Percentiles rank a stretch among this genome's conserved stretches.
Evolutionary conservation across 352 stramenopile species (phyloP).

Genomic region (Pythium rishiriense): DNA sequence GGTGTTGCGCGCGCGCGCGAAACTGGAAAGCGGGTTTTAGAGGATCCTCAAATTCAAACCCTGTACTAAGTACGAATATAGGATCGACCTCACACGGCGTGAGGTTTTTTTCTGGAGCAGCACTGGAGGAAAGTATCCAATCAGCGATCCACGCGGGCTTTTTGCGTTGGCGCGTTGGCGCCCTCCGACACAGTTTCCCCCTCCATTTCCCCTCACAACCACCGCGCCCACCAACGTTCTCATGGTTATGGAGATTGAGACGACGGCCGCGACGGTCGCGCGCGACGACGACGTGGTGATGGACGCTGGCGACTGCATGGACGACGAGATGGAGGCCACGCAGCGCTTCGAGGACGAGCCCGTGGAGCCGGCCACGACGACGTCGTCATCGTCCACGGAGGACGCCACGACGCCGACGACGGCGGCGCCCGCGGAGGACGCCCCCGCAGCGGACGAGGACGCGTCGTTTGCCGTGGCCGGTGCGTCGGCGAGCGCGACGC

Average conservation of each 20-base stretch:
- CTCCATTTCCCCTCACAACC: neutral
- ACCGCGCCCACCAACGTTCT: neutral
- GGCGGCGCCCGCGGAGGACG: neutral
- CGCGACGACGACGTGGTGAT: conserved; percentile 21
- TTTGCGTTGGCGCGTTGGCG: neutral
- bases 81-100: neutral
- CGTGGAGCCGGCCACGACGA: neutral
- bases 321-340: conserved; percentile 37
- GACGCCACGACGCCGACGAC: neutral
- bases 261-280: neutral
- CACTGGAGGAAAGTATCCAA: conserved; percentile 12
- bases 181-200: neutral
- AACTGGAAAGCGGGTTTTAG: conserved; percentile 9
- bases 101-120: conserved; percentile 14
- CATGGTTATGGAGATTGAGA: conserved; percentile 14
- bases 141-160: conserved; percentile 13
- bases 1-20: neutral
- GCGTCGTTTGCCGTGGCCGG: conserved; percentile 18
- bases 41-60: conserved; percentile 6
- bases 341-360: conserved; percentile 33
- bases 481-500: conserved; percentile 31
- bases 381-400: neutral
- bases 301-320: conserved; percentile 25
- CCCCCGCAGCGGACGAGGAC: neutral
- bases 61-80: neutral